phyloP scores from a whole-genome alignment of 2,329 filamentous ascomycete genomes.

The Trichoderma simmonsii region DNA sequence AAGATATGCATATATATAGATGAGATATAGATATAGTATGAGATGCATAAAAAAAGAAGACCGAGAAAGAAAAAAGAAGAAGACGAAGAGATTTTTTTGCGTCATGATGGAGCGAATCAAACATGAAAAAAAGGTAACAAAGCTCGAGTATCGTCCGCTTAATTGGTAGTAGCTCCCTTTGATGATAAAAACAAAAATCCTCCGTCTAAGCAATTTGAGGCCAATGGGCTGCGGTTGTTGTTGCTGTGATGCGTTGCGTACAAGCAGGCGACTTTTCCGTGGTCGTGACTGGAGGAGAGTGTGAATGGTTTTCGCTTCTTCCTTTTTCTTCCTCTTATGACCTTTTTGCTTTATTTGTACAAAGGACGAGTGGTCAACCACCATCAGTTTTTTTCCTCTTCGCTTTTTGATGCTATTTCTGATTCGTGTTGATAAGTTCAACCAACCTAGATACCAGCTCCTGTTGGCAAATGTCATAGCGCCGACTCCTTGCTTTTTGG shows the following conservation, averaged over 20 bases:
- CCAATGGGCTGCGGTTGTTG: neutral
- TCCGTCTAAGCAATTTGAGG: slow-evolving; percentile 1
- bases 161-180: neutral
- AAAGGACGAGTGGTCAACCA: neutral
- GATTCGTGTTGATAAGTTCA: neutral
- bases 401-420: neutral
- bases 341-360: neutral
- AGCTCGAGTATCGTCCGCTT: slow-evolving; percentile 1
- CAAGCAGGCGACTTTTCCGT: neutral
- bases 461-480: slow-evolving; percentile 3
- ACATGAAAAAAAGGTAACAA: neutral
- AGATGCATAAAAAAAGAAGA: neutral
- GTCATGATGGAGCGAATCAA: neutral
- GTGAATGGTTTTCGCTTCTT: neutral
- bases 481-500: neutral
- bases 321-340: neutral
- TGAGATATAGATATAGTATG: neutral
- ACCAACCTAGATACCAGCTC: slow-evolving; percentile 18
- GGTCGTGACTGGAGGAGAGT: neutral
- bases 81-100: neutral
- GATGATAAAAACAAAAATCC: neutral
- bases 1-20: neutral
- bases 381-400: neutral
- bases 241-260: neutral
- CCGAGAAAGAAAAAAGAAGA: neutral